phyloP scores from a whole-genome alignment of 1,284 basidiomycete species.

The Coriolopsis trogii region DNA sequence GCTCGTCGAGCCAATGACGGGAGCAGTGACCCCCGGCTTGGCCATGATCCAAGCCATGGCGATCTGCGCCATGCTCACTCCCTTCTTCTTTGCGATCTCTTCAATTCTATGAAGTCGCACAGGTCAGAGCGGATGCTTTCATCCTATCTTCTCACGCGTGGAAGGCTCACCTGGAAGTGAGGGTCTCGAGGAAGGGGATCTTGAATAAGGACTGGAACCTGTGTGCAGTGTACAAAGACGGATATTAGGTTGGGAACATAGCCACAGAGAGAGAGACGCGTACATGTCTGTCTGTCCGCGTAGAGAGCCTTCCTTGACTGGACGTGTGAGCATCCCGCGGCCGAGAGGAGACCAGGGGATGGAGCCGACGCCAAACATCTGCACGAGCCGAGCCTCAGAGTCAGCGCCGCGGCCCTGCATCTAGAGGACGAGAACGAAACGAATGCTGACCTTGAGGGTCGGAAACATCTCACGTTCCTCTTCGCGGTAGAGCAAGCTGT shows the following conservation, averaged over 20 bases:
- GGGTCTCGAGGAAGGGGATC: background rate
- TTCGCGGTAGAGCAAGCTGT: no score
- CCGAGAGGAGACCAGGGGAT: slow-evolving; percentile 48
- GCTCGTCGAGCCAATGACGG: slow-evolving; percentile 55
- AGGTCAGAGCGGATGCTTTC: background rate
- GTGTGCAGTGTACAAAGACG: no score
- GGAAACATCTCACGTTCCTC: no score
- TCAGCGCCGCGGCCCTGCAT: no score
- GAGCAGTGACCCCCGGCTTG: slow-evolving; percentile 46
- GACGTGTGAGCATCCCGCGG: slow-evolving; percentile 40
- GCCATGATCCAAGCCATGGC: slow-evolving; percentile 51
- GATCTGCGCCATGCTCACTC: slow-evolving; percentile 41
- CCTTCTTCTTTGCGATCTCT: slow-evolving; percentile 37
- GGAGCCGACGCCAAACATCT: slow-evolving; percentile 41
- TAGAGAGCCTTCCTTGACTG: slow-evolving; percentile 29
- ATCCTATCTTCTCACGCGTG: background rate
- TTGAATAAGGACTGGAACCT: no score
- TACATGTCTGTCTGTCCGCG: slow-evolving; percentile 29
- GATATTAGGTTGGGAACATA: no score
- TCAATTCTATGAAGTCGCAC: slow-evolving; percentile 34
- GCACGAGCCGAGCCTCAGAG: background rate
- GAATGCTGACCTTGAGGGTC: no score
- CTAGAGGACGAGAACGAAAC: no score
- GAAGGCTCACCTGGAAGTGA: background rate
- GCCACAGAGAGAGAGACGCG: background rate